phyloP scores from a whole-genome alignment of 495 filamentous ascomycete species.

The Staphylotrichum longicolle region DNA sequence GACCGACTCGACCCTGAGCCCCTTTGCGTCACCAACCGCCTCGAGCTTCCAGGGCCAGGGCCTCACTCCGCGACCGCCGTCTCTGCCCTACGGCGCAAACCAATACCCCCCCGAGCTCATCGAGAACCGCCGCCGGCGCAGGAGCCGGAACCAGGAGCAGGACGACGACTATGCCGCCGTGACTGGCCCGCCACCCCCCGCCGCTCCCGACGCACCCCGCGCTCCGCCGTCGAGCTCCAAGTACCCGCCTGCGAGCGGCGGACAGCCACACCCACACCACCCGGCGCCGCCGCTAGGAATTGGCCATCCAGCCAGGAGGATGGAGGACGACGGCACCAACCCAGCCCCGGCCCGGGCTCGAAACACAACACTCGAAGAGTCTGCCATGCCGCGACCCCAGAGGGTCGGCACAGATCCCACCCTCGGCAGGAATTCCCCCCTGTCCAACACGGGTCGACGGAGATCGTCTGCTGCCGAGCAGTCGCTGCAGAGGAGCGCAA shows the following conservation, averaged over 20 bases:
- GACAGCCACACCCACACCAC: slow-evolving; percentile 33
- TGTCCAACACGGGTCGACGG: slow-evolving; percentile 25
- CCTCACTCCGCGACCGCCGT: slow-evolving; percentile 51
- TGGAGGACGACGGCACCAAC: slow-evolving; percentile 37
- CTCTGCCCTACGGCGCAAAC: slow-evolving; percentile 44
- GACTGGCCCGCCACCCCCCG: slow-evolving; percentile 41
- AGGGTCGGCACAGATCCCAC: slow-evolving; percentile 27
- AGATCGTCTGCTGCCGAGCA: slow-evolving; percentile 35
- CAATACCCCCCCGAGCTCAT: slow-evolving; percentile 45
- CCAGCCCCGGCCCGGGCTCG: slow-evolving; percentile 37
- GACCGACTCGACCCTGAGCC: slow-evolving; percentile 52
- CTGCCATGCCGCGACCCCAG: slow-evolving; percentile 27
- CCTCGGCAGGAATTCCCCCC: slow-evolving; percentile 15
- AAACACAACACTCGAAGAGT: slow-evolving; percentile 30
- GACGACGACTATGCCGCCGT: slow-evolving; percentile 30
- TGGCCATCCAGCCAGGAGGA: slow-evolving; percentile 34
- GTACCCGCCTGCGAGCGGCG: slow-evolving; percentile 46
- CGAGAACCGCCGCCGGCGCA: slow-evolving; percentile 39
- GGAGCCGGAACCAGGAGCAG: slow-evolving; percentile 37
- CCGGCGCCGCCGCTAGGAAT: slow-evolving; percentile 21
- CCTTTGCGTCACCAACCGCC: slow-evolving; percentile 49
- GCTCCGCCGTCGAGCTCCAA: slow-evolving; percentile 59
- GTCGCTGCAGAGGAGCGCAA: slow-evolving; percentile 27
- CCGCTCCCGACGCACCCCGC: slow-evolving; percentile 59
- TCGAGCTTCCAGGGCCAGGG: slow-evolving; percentile 48